Conservation (phyloP, 2,329 filamentous ascomycete genomes). For the Calonectria pauciramosa region DNA sequence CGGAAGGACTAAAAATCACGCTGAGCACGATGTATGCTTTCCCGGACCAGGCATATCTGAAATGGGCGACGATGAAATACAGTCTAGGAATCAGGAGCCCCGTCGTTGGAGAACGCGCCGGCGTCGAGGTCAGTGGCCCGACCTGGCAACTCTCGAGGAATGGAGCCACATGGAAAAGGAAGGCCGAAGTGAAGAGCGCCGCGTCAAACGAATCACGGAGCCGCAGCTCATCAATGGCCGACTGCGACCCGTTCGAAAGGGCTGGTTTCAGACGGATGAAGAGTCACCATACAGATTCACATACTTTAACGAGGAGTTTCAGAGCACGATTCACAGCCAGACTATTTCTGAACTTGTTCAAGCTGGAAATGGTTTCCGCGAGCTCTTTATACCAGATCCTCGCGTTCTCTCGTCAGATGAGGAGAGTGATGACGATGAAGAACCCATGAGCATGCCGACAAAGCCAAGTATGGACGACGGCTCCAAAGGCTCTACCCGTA, state of each 20-base stretch:
- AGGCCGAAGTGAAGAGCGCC: conserved; percentile 80
- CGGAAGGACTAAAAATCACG: conserved; percentile 70
- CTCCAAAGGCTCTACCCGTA: conserved; percentile 60
- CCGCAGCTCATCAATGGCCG: conserved; percentile 93
- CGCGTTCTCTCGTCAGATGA: conserved; percentile 81
- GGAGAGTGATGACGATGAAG: conserved; percentile 73
- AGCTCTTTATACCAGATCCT: conserved; percentile 92
- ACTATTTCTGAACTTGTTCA: conserved; percentile 94
- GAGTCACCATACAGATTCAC: conserved; percentile 96
- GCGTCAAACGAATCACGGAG: conserved; percentile 93
- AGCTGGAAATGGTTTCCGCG: conserved; percentile 84
- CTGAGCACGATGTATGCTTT: conserved; percentile 93
- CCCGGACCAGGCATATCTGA: conserved; percentile 81
- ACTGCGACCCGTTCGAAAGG: conserved; percentile 81
- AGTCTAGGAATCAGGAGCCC: conserved; percentile 58
- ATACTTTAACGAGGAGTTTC: conserved; percentile 98
- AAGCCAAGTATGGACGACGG: conserved; percentile 53
- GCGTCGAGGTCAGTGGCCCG: conserved; percentile 84
- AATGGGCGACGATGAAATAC: conserved; percentile 81
- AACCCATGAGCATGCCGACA: conserved; percentile 42
- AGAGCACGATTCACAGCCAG: conserved; percentile 95
- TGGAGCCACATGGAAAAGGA: conserved; percentile 95
- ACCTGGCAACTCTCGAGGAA: conserved; percentile 85
- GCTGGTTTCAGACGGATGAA: conserved; percentile 90
- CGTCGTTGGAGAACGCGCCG: conserved; percentile 62